A percentile compares a stretch with the other conserved stretches of the same genome.
These are phyloP conservation scores for Helianthus tuberosus DNA, from an alignment of 129 eudicot species.

Conservation along the genomic window DNA sequence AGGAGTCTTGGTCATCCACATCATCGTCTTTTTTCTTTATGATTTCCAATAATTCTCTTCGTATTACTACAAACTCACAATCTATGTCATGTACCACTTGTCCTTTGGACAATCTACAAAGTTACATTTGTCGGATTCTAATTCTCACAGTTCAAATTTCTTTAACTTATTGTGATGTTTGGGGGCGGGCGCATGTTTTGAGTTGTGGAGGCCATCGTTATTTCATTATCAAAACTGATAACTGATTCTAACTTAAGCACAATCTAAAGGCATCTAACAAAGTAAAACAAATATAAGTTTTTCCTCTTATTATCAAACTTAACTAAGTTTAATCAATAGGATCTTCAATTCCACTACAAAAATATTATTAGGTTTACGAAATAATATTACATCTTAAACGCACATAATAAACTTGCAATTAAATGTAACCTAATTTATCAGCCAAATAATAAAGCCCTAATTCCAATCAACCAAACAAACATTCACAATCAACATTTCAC, in stretches of 20 bases:
- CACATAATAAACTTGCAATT: neutral
- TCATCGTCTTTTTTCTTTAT: too few relatives aligned
- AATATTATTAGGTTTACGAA: neutral
- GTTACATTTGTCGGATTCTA: too few relatives aligned
- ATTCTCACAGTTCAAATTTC: too few relatives aligned
- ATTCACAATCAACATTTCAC: neutral
- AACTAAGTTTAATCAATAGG: neutral
- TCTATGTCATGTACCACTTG: too few relatives aligned
- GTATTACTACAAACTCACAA: too few relatives aligned
- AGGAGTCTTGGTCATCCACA: too few relatives aligned
- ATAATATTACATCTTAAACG: neutral
- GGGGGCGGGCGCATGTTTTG: too few relatives aligned
- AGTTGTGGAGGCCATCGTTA: too few relatives aligned
- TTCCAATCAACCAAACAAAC: conserved; percentile 21
- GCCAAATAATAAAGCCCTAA: neutral
- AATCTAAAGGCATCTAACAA: conserved; percentile 9
- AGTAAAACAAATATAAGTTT: neutral
- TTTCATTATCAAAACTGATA: neutral
- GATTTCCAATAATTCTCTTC: too few relatives aligned
- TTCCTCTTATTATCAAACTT: conserved; percentile 4
- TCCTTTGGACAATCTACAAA: too few relatives aligned
- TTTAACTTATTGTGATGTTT: too few relatives aligned
- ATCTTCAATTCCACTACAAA: neutral
- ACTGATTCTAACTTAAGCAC: conserved; percentile 10
- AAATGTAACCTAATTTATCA: conserved; percentile 7